Evolutionary conservation across 108 stramenopile species (phyloP).

Genomic region (Nitzschia sp.): DNA sequence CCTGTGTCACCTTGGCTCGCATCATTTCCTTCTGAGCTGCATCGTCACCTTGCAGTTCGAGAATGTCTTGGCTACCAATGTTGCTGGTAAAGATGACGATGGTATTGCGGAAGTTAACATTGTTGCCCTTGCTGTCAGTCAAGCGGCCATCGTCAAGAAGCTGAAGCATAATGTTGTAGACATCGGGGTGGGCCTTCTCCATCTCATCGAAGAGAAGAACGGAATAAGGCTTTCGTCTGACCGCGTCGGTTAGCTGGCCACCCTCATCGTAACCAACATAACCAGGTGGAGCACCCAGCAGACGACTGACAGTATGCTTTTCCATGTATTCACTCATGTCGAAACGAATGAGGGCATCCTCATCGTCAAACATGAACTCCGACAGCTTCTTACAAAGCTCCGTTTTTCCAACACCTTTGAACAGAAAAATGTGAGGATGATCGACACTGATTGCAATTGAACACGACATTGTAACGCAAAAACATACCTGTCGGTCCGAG

Average conservation of each 20-base stretch:
- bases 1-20: slow-evolving; percentile 63
- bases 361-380: slow-evolving; percentile 92
- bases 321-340: slow-evolving; percentile 99
- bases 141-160: slow-evolving; percentile 98
- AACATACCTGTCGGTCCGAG: slow-evolving; percentile 94
- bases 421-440: no score
- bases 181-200: slow-evolving; percentile 99
- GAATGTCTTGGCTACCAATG: slow-evolving; percentile 91
- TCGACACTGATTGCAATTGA: no score
- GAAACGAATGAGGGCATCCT: slow-evolving; percentile 91
- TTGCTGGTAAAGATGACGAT: slow-evolving; percentile 97
- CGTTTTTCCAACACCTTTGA: slow-evolving; percentile 78
- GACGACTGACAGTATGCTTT: slow-evolving; percentile 91
- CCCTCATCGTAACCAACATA: slow-evolving; percentile 99
- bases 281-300: slow-evolving; percentile 95
- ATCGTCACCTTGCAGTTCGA: slow-evolving; percentile 69
- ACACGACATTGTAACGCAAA: no score
- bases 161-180: slow-evolving; percentile 97
- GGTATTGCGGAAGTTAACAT: slow-evolving; percentile 95
- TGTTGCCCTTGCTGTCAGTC: slow-evolving; percentile 96
- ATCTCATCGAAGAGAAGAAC: slow-evolving; percentile 98
- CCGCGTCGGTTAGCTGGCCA: slow-evolving; percentile 98
- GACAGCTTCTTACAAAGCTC: slow-evolving; percentile 94
- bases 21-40: slow-evolving; percentile 61
- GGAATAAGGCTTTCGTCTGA: slow-evolving; percentile 94